phyloP scores from a whole-genome alignment of 177 flowering plant genomes.

The Tripterygium wilfordii region DNA sequence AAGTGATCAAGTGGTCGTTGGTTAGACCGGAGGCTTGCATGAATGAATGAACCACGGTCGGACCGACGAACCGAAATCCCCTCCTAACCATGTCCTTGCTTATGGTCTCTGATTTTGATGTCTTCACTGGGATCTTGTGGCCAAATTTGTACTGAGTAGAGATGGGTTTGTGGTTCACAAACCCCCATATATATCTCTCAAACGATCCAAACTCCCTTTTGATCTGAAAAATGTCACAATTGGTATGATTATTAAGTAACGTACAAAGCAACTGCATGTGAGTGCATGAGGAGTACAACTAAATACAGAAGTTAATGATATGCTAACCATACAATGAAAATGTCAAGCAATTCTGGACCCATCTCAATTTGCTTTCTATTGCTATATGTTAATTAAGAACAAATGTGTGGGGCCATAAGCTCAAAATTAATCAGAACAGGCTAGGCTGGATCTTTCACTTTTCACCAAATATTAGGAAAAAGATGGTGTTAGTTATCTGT shows the following conservation, averaged over 20 bases:
- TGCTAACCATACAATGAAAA: too few relatives aligned
- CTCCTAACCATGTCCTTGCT: slow-evolving; percentile 96
- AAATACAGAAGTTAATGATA: too few relatives aligned
- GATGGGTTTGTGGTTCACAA: slow-evolving; percentile 70
- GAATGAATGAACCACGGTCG: slow-evolving; percentile 79
- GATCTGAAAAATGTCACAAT: too few relatives aligned
- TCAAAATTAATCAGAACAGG: neutral
- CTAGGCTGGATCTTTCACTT: too few relatives aligned
- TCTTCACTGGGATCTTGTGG: slow-evolving; percentile 81
- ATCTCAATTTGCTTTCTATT: too few relatives aligned
- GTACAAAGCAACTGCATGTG: too few relatives aligned
- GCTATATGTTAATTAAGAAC: too few relatives aligned
- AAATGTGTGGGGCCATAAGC: neutral
- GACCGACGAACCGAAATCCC: slow-evolving; percentile 78
- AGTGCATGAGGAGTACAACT: too few relatives aligned
- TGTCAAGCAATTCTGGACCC: too few relatives aligned
- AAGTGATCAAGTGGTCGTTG: slow-evolving; percentile 71
- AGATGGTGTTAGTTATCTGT: neutral
- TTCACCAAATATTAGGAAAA: slow-evolving; percentile 2
- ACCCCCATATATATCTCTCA: slow-evolving; percentile 67
- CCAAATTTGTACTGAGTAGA: slow-evolving; percentile 50
- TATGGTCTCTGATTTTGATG: slow-evolving; percentile 83
- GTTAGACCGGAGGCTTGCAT: slow-evolving; percentile 92
- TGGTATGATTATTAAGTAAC: too few relatives aligned
- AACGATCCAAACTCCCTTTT: slow-evolving; percentile 60